Percentiles rank a stretch among this genome's conserved stretches.
Conservation (phyloP, 176 grass and related monocot species). For the maize (Zea mays) region Zm-B73-REFERENCE-NAM-5.0 NC_050100.1:37945501-37946000, state of each 20-base stretch:
- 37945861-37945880: slow-evolving; percentile 82
- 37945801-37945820: slow-evolving; percentile 80
- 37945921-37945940: slow-evolving; percentile 50
- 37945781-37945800: slow-evolving; percentile 44
- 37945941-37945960: slow-evolving; percentile 9
- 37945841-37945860: slow-evolving; percentile 86
- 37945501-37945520: not conserved
- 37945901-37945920: slow-evolving; percentile 80
- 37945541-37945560: not conserved
- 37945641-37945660: not conserved
- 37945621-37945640: not conserved
- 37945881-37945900: slow-evolving; percentile 90
- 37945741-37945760: slow-evolving; percentile 46
- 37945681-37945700: not conserved
- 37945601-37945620: not conserved
- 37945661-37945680: slow-evolving; percentile 18
- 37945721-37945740: slow-evolving; percentile 26
- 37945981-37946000: not conserved
- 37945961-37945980: slow-evolving; percentile 1
- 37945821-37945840: slow-evolving; percentile 90
- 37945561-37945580: not conserved
- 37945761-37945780: slow-evolving; percentile 57
- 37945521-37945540: not conserved
- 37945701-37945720: not conserved
- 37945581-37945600: not conserved